Percentiles rank a stretch among this genome's conserved stretches.
These are phyloP conservation scores for Sporothrix dimorphospora DNA, from an alignment of 2,329 filamentous ascomycete genomes.

Conservation along the genomic window DNA sequence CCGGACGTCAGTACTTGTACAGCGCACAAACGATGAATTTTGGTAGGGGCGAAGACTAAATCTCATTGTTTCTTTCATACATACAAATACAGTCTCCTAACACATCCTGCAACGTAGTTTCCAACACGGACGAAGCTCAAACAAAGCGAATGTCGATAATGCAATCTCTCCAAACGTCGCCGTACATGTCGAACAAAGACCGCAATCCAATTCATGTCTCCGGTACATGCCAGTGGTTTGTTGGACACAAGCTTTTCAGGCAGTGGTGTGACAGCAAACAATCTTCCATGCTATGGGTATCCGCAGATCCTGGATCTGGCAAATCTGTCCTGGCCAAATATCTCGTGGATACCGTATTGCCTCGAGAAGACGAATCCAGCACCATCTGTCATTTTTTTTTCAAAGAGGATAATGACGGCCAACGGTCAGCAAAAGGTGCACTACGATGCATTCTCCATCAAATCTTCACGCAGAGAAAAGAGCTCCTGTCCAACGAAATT, in stretches of 20 bases:
- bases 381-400: neutral
- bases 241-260: neutral
- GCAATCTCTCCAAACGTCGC: neutral
- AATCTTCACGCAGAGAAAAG: neutral
- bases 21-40: neutral
- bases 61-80: neutral
- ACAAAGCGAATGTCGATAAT: neutral
- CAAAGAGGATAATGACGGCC: neutral
- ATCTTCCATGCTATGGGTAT: neutral
- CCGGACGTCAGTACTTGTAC: neutral
- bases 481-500: neutral
- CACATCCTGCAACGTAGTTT: neutral
- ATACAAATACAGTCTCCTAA: neutral
- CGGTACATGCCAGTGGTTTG: neutral
- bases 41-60: neutral
- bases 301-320: neutral
- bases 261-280: neutral
- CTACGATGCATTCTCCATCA: neutral
- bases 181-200: neutral
- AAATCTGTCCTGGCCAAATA: neutral
- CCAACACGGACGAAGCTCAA: too few species aligned
- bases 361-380: neutral
- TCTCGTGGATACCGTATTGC: neutral
- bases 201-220: neutral
- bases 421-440: neutral